phyloP scores from a whole-genome alignment of 1,139 yeast genomes.

The Geotrichum europaeum region DNA sequence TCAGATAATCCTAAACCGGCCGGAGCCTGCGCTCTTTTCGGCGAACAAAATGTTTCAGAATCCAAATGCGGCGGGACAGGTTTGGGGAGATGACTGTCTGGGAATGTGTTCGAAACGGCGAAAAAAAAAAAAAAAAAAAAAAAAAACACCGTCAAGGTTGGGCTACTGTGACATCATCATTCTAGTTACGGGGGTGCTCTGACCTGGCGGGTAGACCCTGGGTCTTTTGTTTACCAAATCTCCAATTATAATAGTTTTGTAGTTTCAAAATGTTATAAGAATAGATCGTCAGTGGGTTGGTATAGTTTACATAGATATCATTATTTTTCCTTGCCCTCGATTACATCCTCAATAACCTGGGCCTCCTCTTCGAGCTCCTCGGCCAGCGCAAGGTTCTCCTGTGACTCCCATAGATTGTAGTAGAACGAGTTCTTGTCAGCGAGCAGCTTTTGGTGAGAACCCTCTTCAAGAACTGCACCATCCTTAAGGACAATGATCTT shows the following conservation, averaged over 20 bases:
- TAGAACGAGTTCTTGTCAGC: conserved; percentile 54
- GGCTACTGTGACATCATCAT: too few relatives aligned
- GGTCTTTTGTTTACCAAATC: too few relatives aligned
- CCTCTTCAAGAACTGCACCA: conserved; percentile 83
- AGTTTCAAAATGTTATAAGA: too few relatives aligned
- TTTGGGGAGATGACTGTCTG: not conserved
- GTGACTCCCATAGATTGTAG: conserved; percentile 81
- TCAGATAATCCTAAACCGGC: not conserved
- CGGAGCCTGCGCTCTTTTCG: not conserved
- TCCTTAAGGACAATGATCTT: conserved; percentile 79
- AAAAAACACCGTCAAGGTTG: too few relatives aligned
- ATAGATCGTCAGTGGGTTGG: not conserved
- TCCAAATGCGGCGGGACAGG: not conserved
- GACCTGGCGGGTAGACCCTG: too few relatives aligned
- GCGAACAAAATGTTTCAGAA: not conserved
- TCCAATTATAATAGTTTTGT: too few relatives aligned
- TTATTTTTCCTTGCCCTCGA: not conserved
- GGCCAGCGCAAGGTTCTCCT: conserved; percentile 44
- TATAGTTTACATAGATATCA: not conserved
- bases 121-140: not conserved
- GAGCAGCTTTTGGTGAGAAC: conserved; percentile 64
- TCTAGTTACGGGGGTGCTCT: too few relatives aligned
- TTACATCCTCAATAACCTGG: not conserved
- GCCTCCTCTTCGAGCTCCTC: not conserved
- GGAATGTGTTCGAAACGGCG: not conserved